A percentile compares a stretch with the other conserved stretches of the same genome.
phyloP scores from a whole-genome alignment of 192 early-diverging fungal genomes.

The Coemansia sp. region DNA sequence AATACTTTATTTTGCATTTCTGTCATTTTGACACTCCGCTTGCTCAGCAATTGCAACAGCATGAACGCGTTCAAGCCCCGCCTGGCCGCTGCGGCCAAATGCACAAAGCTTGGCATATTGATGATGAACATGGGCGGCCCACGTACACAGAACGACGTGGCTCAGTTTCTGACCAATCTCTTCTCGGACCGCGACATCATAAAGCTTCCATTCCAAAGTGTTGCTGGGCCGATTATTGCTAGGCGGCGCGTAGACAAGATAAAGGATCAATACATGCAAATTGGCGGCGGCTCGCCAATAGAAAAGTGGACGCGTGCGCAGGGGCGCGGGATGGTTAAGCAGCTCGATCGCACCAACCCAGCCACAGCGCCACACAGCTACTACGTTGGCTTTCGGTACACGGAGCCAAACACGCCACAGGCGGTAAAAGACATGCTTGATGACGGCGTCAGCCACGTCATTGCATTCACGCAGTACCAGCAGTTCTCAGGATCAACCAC shows the following conservation, averaged over 20 bases:
- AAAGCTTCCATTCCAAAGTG: constrained; percentile 77
- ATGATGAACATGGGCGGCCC: constrained; percentile 96
- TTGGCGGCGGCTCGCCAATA: constrained; percentile 95
- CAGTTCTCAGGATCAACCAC: constrained; percentile 97
- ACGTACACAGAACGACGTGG: constrained; percentile 67
- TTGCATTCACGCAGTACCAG: constrained; percentile 93
- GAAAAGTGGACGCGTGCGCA: constrained; percentile 85
- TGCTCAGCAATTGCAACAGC: neutral
- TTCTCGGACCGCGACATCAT: constrained; percentile 93
- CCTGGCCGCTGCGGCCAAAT: neutral
- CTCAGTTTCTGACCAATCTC: constrained; percentile 75
- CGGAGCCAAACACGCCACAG: constrained; percentile 68
- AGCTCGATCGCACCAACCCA: constrained; percentile 71
- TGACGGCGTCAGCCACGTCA: constrained; percentile 78
- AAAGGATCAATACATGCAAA: constrained; percentile 83
- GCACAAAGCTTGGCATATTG: constrained; percentile 68
- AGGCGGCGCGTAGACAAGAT: constrained; percentile 81
- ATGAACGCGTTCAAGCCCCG: neutral
- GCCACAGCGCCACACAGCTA: constrained; percentile 82
- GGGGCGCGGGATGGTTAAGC: constrained; percentile 70
- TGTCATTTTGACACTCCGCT: neutral
- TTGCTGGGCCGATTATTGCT: constrained; percentile 72
- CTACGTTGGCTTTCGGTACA: constrained; percentile 94
- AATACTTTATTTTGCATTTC: neutral
- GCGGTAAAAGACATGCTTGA: constrained; percentile 74